A percentile compares a stretch with the other conserved stretches of the same genome.
Evolutionary conservation across 2,329 filamentous ascomycete genomes (phyloP).

Genomic region (Zymoseptoria pseudotritici): DNA sequence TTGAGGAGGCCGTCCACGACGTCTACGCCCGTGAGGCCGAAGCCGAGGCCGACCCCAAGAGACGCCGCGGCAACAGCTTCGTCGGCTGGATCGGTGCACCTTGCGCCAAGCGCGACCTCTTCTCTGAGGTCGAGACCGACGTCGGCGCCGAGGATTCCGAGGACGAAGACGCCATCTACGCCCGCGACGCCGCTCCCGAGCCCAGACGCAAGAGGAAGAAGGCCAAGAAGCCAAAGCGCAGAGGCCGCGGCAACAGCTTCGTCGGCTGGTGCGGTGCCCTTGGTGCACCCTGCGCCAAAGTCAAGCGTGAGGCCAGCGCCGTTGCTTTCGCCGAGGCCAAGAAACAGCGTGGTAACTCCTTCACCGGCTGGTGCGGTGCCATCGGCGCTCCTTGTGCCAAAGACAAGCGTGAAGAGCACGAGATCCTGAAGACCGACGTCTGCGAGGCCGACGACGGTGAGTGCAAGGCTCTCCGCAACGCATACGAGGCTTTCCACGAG

Average conservation of each 20-base stretch:
- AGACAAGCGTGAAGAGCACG: slow-evolving; percentile 15
- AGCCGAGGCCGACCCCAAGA: slow-evolving; percentile 28
- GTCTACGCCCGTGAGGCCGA: slow-evolving; percentile 19
- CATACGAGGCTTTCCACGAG: slow-evolving; percentile 17
- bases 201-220: neutral
- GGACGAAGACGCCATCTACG: slow-evolving; percentile 32
- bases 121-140: slow-evolving; percentile 38
- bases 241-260: slow-evolving; percentile 1
- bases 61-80: slow-evolving; percentile 1
- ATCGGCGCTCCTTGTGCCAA: slow-evolving; percentile 5
- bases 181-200: neutral
- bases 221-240: slow-evolving; percentile 14
- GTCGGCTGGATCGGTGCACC: slow-evolving; percentile 30
- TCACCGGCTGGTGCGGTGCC: neutral
- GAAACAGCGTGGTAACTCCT: neutral
- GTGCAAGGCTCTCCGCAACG: slow-evolving; percentile 22
- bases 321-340: slow-evolving; percentile 31
- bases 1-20: slow-evolving; percentile 11
- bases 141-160: slow-evolving; percentile 33
- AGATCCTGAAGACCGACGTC: slow-evolving; percentile 6
- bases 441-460: slow-evolving; percentile 18
- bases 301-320: slow-evolving; percentile 33
- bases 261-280: slow-evolving; percentile 32
- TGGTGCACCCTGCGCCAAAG: slow-evolving; percentile 40
- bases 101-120: slow-evolving; percentile 29